Conservation (phyloP, 352 stramenopile species). For the Pythium myriotylum region DNA sequence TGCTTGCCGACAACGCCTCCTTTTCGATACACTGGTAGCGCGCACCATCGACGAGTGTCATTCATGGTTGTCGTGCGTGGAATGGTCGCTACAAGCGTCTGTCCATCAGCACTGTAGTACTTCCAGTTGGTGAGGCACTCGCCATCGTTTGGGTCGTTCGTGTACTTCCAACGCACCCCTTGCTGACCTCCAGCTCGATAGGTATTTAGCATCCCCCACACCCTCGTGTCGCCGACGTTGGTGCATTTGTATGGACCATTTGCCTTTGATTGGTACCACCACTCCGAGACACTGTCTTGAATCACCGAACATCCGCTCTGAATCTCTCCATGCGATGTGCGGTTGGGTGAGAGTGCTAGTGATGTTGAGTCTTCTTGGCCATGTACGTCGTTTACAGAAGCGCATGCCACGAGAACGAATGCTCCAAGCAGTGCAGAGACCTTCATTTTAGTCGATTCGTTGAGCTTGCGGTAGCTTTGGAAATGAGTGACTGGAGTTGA, state of each 20-base stretch:
- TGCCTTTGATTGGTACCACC: neutral
- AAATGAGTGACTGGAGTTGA: too few relatives aligned
- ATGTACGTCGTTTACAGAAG: too few relatives aligned
- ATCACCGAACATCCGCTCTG: neutral
- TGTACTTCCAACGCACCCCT: slow-evolving; percentile 14
- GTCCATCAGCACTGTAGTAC: neutral
- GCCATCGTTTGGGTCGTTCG: slow-evolving; percentile 7
- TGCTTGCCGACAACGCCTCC: neutral
- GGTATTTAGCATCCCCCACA: neutral
- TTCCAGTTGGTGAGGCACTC: slow-evolving; percentile 15
- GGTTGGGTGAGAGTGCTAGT: neutral
- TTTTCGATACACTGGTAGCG: slow-evolving; percentile 4
- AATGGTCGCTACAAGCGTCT: neutral
- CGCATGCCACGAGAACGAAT: too few relatives aligned
- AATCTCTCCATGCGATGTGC: neutral
- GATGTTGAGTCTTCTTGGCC: neutral
- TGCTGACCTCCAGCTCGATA: neutral
- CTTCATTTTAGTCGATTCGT: too few relatives aligned
- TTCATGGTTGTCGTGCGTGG: neutral
- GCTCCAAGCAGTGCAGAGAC: too few relatives aligned
- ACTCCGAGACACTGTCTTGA: neutral
- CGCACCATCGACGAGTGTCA: slow-evolving; percentile 5
- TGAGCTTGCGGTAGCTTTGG: too few relatives aligned
- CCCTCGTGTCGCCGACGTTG: neutral
- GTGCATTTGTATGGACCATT: neutral